phyloP scores from a whole-genome alignment of 805 yeast species.

The Spathaspora girioi region DNA sequence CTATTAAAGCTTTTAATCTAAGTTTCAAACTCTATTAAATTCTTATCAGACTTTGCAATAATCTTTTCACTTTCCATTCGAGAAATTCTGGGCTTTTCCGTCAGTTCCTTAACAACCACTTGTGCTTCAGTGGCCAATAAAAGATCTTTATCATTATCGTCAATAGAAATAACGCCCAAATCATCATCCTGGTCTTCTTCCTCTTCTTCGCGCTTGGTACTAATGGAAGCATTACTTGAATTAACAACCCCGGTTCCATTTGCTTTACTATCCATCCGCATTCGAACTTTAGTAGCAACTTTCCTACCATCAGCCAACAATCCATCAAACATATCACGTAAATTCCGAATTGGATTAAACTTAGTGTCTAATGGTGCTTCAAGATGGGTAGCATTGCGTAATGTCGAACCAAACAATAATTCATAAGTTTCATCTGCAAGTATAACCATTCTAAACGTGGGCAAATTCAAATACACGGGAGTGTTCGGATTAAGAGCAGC shows the following conservation, averaged over 20 bases:
- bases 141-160: constrained; percentile 44
- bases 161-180: constrained; percentile 35
- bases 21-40: constrained; percentile 45
- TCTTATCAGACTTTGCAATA: constrained; percentile 11
- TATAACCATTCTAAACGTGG: constrained; percentile 92
- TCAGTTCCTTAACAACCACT: constrained; percentile 22
- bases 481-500: constrained; percentile 79
- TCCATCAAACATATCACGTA: constrained; percentile 88
- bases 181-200: constrained; percentile 50
- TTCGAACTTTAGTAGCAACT: constrained; percentile 85
- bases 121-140: constrained; percentile 49
- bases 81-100: background rate
- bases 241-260: constrained; percentile 2
- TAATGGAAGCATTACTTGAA: constrained; percentile 21
- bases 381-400: constrained; percentile 66
- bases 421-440: constrained; percentile 94
- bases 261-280: constrained; percentile 77
- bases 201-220: constrained; percentile 14
- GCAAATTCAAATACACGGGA: constrained; percentile 70
- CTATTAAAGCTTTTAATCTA: too few relatives aligned
- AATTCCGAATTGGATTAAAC: constrained; percentile 49
- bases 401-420: constrained; percentile 67
- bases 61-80: constrained; percentile 1
- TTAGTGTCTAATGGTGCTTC: constrained; percentile 48
- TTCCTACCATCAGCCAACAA: constrained; percentile 88